Evolutionary conservation across 1,284 basidiomycete species (phyloP).

Genomic region (Papiliotrema terrestris): DNA sequence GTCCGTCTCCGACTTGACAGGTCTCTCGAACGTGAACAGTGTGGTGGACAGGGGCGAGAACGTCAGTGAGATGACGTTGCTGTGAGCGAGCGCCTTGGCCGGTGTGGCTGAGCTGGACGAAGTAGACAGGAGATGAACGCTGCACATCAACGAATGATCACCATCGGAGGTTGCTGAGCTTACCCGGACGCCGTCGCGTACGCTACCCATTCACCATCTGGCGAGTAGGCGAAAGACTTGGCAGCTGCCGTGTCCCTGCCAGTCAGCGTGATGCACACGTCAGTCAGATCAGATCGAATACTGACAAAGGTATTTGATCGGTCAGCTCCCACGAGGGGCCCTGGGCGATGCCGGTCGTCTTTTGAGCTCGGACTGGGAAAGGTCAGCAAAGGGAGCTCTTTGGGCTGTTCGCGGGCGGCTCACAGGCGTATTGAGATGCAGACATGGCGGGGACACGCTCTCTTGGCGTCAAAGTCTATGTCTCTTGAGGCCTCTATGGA

Average conservation of each 20-base stretch:
- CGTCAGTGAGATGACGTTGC: slow-evolving; percentile 74
- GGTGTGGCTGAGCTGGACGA: slow-evolving; percentile 29
- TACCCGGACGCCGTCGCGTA: slow-evolving; percentile 63
- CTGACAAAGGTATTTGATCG: slow-evolving; percentile 60
- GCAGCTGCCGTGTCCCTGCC: slow-evolving; percentile 51
- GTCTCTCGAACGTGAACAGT: slow-evolving; percentile 88
- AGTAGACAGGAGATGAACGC: slow-evolving; percentile 32
- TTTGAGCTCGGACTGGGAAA: slow-evolving; percentile 80
- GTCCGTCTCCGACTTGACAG: slow-evolving; percentile 47
- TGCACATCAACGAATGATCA: slow-evolving; percentile 1
- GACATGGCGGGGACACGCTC: slow-evolving; percentile 13
- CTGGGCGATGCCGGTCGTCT: slow-evolving; percentile 78
- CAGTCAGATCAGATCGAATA: too few relatives aligned
- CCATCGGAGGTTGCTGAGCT: slow-evolving; percentile 1
- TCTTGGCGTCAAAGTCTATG: not conserved
- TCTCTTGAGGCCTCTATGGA: too few relatives aligned
- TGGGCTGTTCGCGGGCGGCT: too few relatives aligned
- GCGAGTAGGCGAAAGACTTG: slow-evolving; percentile 77
- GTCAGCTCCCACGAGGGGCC: slow-evolving; percentile 73
- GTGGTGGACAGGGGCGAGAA: slow-evolving; percentile 93
- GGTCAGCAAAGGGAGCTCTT: slow-evolving; percentile 2
- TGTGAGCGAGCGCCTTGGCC: slow-evolving; percentile 46
- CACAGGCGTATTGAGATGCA: slow-evolving; percentile 59
- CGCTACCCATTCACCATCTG: slow-evolving; percentile 81
- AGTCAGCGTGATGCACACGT: slow-evolving; percentile 60